Conservation (phyloP, 371 early-diverging fungal species). For the Lichtheimia ornata region DNA sequence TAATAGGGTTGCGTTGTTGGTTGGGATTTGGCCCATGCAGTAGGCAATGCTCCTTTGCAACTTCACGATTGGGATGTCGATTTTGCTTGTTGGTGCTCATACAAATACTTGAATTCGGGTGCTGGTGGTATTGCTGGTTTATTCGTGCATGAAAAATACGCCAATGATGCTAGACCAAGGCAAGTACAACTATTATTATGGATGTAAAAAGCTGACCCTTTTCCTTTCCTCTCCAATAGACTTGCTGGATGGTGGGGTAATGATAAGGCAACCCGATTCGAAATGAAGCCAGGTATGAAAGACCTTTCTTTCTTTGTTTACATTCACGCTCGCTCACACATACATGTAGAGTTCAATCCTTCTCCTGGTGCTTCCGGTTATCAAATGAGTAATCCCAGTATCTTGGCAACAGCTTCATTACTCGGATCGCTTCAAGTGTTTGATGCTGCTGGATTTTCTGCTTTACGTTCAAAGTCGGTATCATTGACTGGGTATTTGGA, state of each 20-base stretch:
- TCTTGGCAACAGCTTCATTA: slow-evolving; percentile 72
- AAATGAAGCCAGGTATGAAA: slow-evolving; percentile 68
- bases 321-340: background rate
- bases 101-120: slow-evolving; percentile 96
- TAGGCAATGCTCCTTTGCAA: slow-evolving; percentile 86
- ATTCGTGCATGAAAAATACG: slow-evolving; percentile 83
- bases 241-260: slow-evolving; percentile 97
- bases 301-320: background rate
- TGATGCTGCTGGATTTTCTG: slow-evolving; percentile 66
- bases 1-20: slow-evolving; percentile 87
- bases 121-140: slow-evolving; percentile 93
- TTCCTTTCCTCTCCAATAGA: slow-evolving; percentile 36
- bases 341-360: slow-evolving; percentile 62
- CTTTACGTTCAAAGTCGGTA: slow-evolving; percentile 72
- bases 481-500: slow-evolving; percentile 85
- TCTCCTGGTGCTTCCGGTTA: slow-evolving; percentile 84
- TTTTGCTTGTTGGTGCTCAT: slow-evolving; percentile 98
- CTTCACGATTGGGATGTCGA: slow-evolving; percentile 97
- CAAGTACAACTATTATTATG: slow-evolving; percentile 9
- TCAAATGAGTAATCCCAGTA: slow-evolving; percentile 89
- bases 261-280: slow-evolving; percentile 75
- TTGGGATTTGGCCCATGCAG: slow-evolving; percentile 96
- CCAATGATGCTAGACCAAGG: slow-evolving; percentile 55
- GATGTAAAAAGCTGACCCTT: background rate
- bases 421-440: slow-evolving; percentile 82